Base-by-base conservation (phyloP, 108 stramenopile genomes). In the Pseudonitzschia pungens region DNA sequence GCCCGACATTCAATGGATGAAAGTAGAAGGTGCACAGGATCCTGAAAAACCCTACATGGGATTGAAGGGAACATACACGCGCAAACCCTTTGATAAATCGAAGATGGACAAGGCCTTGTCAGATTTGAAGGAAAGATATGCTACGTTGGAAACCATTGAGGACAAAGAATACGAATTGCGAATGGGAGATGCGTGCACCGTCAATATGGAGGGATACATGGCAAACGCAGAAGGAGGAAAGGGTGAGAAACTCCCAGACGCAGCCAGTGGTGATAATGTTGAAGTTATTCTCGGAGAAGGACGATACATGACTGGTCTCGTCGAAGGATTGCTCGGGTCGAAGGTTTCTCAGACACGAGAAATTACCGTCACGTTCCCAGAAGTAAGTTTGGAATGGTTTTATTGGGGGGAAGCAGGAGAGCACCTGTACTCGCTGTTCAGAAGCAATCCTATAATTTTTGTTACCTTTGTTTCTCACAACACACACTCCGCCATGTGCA, bases 171-270 rank as follows among this genome's bases (percentile, higher is more conserved):
- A 78, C 22, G 68, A 70, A 43, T 67, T 95, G 58, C 80, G 75
- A 57, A 89, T 84, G 86, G 92, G 92, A 22, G 94, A 95, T 73
- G 87, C 91, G 4, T 91, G 90, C 76, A 69, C 76, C 21, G 92
- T 95, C 55, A 89, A 92, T 57, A 95, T 95, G 94, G 86, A 82
- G 54, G 94, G 94, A 24, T 95, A 77, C 74, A 84, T 95, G 84
- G 92, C 90, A 16, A 83, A 70, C 16, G 78, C 78, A 0, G 85
- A 78, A 48, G 82, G 81, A n/a, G 65, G 65, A 44, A 95, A 92
- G 79, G 94, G 91, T 21, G 92, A 91, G 56, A 85, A 87, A 52
- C 74, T 95, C 59, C 91, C 93, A 22, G 83, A 91, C 70, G 94
- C 91, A 8, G 94, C 94, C 28, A 84, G 83, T 63, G 94, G 94